A percentile compares a stretch with the other conserved stretches of the same genome.
These are phyloP conservation scores for Solanum lignicaule DNA, from an alignment of 257 asterid species.

Conservation along the genomic window DNA sequence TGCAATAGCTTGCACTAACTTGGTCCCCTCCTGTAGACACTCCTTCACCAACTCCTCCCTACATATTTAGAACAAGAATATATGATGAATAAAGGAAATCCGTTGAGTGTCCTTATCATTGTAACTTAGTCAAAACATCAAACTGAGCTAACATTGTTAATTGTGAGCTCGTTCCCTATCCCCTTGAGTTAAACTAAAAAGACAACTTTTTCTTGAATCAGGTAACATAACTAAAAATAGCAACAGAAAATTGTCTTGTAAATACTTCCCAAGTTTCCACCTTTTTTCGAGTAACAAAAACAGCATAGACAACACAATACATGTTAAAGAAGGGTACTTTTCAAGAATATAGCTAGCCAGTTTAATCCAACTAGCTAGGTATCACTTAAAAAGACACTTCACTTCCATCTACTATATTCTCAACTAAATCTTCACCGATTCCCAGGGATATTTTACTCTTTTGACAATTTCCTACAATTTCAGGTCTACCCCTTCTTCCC, in stretches of 20 bases:
- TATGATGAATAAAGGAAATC: neutral
- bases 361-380: neutral
- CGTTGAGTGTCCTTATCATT: neutral
- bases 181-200: neutral
- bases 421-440: neutral
- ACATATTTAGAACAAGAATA: neutral
- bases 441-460: neutral
- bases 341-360: neutral
- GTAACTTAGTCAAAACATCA: neutral
- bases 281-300: neutral
- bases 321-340: neutral
- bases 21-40: slow-evolving; percentile 58
- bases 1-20: slow-evolving; percentile 74
- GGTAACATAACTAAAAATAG: neutral
- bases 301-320: neutral
- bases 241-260: neutral
- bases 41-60: slow-evolving; percentile 71
- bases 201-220: neutral
- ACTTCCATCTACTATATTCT: neutral
- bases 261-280: neutral
- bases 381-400: neutral
- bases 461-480: neutral
- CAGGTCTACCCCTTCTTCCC: neutral
- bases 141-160: neutral
- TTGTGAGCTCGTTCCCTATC: neutral